phyloP scores from a whole-genome alignment of 2,329 filamentous ascomycete genomes.

The Proliferodiscus dingleyae region DNA sequence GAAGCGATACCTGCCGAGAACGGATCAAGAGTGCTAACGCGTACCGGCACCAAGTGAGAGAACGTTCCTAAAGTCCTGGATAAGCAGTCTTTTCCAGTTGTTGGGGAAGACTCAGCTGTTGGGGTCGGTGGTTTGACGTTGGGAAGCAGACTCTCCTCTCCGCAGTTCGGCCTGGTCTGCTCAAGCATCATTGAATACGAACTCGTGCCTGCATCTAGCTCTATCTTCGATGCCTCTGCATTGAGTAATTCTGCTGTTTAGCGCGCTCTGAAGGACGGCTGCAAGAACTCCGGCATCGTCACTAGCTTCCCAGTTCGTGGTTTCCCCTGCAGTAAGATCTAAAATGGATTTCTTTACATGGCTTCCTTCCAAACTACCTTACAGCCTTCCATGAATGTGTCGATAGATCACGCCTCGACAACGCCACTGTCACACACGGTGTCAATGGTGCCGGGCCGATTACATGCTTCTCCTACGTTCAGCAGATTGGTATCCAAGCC shows the following conservation, averaged over 20 bases:
- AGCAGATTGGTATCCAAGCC: conserved; percentile 25
- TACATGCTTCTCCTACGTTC: conserved; percentile 27
- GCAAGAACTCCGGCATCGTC: conserved; percentile 18
- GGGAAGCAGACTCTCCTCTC: conserved; percentile 9
- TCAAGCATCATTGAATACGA: conserved; percentile 42
- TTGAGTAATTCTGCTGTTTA: conserved; percentile 12
- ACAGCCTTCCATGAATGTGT: conserved; percentile 25
- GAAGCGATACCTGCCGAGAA: conserved; percentile 24
- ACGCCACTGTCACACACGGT: conserved; percentile 14
- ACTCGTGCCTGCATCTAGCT: conserved; percentile 22
- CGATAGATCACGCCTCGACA: not conserved
- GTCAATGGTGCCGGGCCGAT: conserved; percentile 26
- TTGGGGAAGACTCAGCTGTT: conserved; percentile 30
- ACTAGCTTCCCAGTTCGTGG: conserved; percentile 8
- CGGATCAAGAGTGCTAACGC: conserved; percentile 28
- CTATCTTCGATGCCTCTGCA: conserved; percentile 8
- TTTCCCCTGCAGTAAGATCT: conserved; percentile 19
- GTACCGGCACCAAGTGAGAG: conserved; percentile 34
- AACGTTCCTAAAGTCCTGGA: conserved; percentile 35
- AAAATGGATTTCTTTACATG: conserved; percentile 35
- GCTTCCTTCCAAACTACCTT: conserved; percentile 20
- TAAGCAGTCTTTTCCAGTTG: conserved; percentile 27
- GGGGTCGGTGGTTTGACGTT: conserved; percentile 5
- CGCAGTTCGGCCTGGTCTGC: conserved; percentile 41
- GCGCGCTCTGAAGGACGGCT: conserved; percentile 17